Base-by-base conservation (phyloP, 2,329 filamentous ascomycete species). In the Xylariomycetidae sp. region DNA sequence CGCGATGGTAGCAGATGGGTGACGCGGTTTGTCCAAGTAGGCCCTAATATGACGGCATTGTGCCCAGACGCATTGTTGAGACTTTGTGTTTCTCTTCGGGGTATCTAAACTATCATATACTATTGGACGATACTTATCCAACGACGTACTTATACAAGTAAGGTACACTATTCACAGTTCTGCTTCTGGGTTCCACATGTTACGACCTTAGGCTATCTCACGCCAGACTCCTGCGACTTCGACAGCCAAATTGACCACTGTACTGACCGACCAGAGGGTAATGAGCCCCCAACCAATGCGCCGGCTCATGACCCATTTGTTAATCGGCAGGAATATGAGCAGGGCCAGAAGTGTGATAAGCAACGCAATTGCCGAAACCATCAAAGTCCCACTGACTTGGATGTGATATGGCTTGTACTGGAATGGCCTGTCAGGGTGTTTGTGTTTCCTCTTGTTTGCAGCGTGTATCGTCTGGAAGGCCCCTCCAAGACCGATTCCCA, bases 401-500 rank as follows among this genome's bases (percentile, higher is more conserved):
- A 98, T 85, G 35, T 80, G 73, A 56, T 96, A 97, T 1, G 86
- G 78, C 46, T 80, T 77, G 56, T 88, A 89, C 35, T 70, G 64
- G 36, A 84, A 60, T 4, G 77, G 72, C 38, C 67, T 63, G 13
- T 77, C 67, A 0, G 85, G 85, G 50, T 90, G 80, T 46, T 82
- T 81, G 17, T 67, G 61, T 40, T 86, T 78, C 33, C 70, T 69
- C 42, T 77, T 70, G 47, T 83, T 76, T 13, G 83, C 84, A 19
- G 77, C 72, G 34, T 74, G 73, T 12, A 94, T 70, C 36, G 86
- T 89, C 74, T 96, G 92, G 56, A 89, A 94, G 25, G 87, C 74
- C 12, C 92, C 92, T 16, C 85, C 85, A 4, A 97, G 69, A n/a
- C 92, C 92, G 33, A 98, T 89, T 1, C 92, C 92, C 4, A 98